Percentiles rank a stretch among this genome's conserved stretches.
Conservation (phyloP, 192 early-diverging fungal genomes). For the Backusella parvicylindrica region DNA sequence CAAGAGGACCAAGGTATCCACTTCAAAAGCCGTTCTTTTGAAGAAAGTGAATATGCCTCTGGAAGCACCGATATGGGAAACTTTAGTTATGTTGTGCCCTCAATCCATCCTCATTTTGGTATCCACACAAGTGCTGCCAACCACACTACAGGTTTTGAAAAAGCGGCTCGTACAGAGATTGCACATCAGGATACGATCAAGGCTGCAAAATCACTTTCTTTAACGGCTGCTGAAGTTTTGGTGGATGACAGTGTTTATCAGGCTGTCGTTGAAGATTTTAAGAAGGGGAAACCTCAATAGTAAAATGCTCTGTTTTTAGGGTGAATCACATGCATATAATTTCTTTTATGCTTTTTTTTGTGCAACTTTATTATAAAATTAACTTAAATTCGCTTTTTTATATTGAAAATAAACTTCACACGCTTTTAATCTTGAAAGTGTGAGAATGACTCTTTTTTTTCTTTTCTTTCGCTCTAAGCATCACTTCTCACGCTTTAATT, state of each 20-base stretch:
- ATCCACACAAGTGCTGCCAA: conserved; percentile 51
- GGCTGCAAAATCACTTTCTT: conserved; percentile 48
- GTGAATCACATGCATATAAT: background rate
- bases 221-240: conserved; percentile 45
- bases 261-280: conserved; percentile 38
- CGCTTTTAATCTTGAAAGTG: background rate
- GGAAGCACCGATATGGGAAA: conserved; percentile 78
- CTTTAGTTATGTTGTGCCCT: conserved; percentile 59
- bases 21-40: conserved; percentile 24
- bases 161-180: conserved; percentile 45
- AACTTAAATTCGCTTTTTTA: background rate
- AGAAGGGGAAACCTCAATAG: conserved; percentile 21
- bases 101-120: conserved; percentile 46
- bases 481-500: background rate
- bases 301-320: background rate
- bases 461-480: background rate
- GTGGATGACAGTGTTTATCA: conserved; percentile 40
- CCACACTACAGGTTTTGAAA: conserved; percentile 63
- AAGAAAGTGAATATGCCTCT: conserved; percentile 20
- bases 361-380: background rate
- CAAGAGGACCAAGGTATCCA: conserved; percentile 42
- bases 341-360: background rate
- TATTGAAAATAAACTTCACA: background rate
- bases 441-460: background rate
- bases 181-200: conserved; percentile 58